Base-by-base conservation (phyloP, 139 green algal species). In the Picochlorum sp. region DNA sequence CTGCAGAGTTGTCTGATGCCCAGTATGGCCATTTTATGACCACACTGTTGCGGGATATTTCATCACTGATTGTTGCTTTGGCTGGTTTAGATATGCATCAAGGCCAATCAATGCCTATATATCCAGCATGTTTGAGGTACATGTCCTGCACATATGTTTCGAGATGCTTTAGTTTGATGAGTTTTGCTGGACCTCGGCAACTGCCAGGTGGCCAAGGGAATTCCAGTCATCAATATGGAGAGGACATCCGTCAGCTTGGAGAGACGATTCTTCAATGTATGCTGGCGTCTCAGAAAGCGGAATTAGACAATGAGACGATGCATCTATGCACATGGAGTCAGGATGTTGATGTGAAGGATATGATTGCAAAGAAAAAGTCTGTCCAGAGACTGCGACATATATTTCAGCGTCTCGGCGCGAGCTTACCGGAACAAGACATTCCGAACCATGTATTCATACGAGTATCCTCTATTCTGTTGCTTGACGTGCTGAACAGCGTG, bases 371-470 rank as follows among this genome's bases (percentile, higher is more conserved):
- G n/a, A 54, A 54, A 21, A 54, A 54, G n/a, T 54, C 47, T 54
- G 47, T 54, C 13, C 47, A 54, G n/a, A 20, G 47, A 21, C 16
- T 54, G n/a, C 47, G 47, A 21, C 16, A 54, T 20, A 54, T 21
- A 54, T 54, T 54, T 54, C 47, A 54, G 11, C 16, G 47, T 9
- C n/a, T 54, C 18, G 47, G 47, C 1, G 47, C 47, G 11, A 21
- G 18, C 6, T 54, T 54, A 21, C 47, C 16, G 0, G 47, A 41
- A 13, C 34, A 20, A 26, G 47, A 54, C 47, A 21, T 83, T 65
- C 30, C 61, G 2, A 63, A 66, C 0, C 57, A 44, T 16, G 60
- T 63, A 21, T 49, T 72, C 4, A 45, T 69, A 3, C 26, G 62
- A 6, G 49, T 54, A 54, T 54, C 47, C 15, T 54, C 47, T 6